Percentiles rank a stretch among this genome's conserved stretches.
These are phyloP conservation scores for Cucurbitaria berberidis DNA, from an alignment of 2,329 filamentous ascomycete species.

Conservation along the genomic window DNA sequence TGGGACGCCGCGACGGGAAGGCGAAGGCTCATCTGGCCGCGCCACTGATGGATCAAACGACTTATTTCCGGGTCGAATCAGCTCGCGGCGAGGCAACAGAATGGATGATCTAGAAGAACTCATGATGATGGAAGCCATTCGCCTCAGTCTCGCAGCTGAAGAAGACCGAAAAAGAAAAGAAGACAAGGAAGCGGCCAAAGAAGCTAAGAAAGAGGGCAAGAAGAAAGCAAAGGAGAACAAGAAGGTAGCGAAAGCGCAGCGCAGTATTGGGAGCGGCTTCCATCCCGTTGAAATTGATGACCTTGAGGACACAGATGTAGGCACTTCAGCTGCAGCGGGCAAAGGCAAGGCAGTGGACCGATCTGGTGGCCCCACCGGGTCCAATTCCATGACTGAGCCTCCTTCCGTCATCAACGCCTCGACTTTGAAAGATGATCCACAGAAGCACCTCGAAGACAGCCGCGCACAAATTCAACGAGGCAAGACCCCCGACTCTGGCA, in stretches of 20 bases:
- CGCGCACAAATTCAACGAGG: constrained; percentile 51
- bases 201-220: constrained; percentile 84
- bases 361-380: constrained; percentile 46
- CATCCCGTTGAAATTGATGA: constrained; percentile 61
- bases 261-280: constrained; percentile 61
- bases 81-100: constrained; percentile 63
- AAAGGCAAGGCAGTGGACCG: constrained; percentile 58
- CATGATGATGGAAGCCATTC: constrained; percentile 98
- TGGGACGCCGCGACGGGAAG: constrained; percentile 51
- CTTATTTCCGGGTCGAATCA: constrained; percentile 51
- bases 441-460: constrained; percentile 55
- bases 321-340: constrained; percentile 43
- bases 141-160: constrained; percentile 87
- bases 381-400: constrained; percentile 52
- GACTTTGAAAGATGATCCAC: constrained; percentile 46
- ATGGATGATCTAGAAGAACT: constrained; percentile 93
- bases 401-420: constrained; percentile 50
- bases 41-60: constrained; percentile 44
- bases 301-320: constrained; percentile 29
- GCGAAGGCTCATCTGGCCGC: constrained; percentile 40
- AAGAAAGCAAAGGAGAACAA: constrained; percentile 69
- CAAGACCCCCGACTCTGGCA: constrained; percentile 44
- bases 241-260: constrained; percentile 71
- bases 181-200: constrained; percentile 80
- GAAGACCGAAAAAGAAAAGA: constrained; percentile 89